Evolutionary conservation across 129 eudicot species (phyloP), one percentile per base, ranked within the genome.

Genomic region (Artemisia argyi): DNA sequence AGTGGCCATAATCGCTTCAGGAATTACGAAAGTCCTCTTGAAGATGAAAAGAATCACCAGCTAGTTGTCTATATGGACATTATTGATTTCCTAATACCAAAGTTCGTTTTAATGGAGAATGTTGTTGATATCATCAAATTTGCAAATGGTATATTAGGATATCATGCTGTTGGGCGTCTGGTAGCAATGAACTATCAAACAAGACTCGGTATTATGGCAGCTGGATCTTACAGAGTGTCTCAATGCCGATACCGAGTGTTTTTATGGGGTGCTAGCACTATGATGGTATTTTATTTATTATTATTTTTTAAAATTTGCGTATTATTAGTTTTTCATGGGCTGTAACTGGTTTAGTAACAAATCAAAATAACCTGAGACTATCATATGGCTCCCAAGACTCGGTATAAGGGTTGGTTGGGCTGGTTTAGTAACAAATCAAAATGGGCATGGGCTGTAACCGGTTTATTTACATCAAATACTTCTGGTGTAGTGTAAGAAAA

Each of bases 201-300:
- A 17, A 80, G 97, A 3, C 5, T 91, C 22, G 95, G 95, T 30
- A 85, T 91, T 3, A 91, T 91, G 92, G 89, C 95, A 22, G 97
- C 97, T 13, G 95, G 97, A 57, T 74, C 87, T 2, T 91, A 85
- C 61, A 95, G 97, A 1, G 84, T 91, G 50, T 88, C 97, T 17
- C 97, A 91, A 73, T 87, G 82, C 56, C 55, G 97, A 15, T 28
- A 85, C 66, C 79, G 97, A 6, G 81, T 91, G 12, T 91, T 91
- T 72, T 70, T 91, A 20, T 91, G 95, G 95, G 97, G 90, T 44
- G 95, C 95, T 42, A 75, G 48, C 65, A 56, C 85, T 39, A 73
- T 51, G 17, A 87, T 87, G 89, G 97, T 51, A 78, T 20, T 20
- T 20, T 20, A 0, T 20, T 20, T 20, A 1, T 20, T 20, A 0